Conservation (phyloP, 1,139 yeast genomes). For the Kodamaea sp. region DNA sequence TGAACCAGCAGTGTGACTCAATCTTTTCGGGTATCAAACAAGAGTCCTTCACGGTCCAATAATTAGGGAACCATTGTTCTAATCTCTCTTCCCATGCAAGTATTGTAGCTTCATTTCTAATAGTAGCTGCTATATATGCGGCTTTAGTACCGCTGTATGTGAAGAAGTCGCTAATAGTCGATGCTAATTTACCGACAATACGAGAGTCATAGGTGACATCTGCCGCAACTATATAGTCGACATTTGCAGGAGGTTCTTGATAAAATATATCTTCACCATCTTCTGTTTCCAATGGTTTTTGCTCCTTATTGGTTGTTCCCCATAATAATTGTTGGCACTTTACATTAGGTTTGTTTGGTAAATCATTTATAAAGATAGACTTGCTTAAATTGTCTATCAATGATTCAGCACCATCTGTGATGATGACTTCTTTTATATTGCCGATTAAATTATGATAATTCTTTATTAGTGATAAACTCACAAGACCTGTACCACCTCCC, state of each 20-base stretch:
- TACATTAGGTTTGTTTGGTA: conserved; percentile 12
- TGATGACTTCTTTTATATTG: conserved; percentile 29
- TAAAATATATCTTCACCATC: conserved; percentile 20
- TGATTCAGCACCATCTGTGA: conserved; percentile 76
- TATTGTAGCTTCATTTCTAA: conserved; percentile 61
- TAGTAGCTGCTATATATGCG: conserved; percentile 67
- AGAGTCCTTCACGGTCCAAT: conserved; percentile 23
- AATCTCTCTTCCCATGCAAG: conserved; percentile 49
- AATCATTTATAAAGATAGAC: conserved; percentile 46
- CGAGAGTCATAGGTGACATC: conserved; percentile 81
- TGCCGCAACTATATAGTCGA: conserved; percentile 65
- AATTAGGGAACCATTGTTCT: conserved; percentile 18
- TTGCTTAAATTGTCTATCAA: conserved; percentile 51
- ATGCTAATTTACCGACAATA: conserved; percentile 53
- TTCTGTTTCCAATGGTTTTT: conserved; percentile 11
- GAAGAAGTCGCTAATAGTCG: conserved; percentile 44
- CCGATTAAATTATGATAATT: conserved; percentile 7
- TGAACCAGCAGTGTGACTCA: conserved; percentile 26
- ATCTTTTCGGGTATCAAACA: conserved; percentile 18
- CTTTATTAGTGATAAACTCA: conserved; percentile 54
- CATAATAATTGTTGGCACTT: conserved; percentile 43
- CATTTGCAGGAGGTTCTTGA: conserved; percentile 22
- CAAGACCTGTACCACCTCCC: conserved; percentile 92
- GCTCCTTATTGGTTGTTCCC: conserved; percentile 45
- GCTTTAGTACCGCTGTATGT: conserved; percentile 21